These are phyloP conservation scores for Pseudozyma sp. DNA, from an alignment of 1,284 basidiomycete genomes.

Conservation along the genomic window DNA sequence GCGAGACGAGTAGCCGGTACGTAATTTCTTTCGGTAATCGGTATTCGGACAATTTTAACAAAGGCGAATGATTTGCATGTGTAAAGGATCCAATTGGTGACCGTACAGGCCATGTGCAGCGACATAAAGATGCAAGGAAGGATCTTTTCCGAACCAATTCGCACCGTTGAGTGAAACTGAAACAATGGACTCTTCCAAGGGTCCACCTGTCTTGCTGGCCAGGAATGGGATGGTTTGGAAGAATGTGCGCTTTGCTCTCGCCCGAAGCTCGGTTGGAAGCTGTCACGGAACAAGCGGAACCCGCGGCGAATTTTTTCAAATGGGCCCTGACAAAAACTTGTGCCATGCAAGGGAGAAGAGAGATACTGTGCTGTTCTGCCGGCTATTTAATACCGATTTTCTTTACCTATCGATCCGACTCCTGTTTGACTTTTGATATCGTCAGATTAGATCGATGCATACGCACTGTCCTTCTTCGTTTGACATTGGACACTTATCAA, in stretches of 20 bases:
- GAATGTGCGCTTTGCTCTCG: not conserved
- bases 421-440: too few relatives aligned
- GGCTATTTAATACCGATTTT: too few relatives aligned
- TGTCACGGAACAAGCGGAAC: conserved; percentile 11
- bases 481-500: too few relatives aligned
- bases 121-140: not conserved
- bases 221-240: too few relatives aligned
- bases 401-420: too few relatives aligned
- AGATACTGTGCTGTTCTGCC: too few relatives aligned
- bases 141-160: not conserved
- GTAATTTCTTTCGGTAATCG: not conserved
- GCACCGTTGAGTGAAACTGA: not conserved
- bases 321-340: not conserved
- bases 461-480: too few relatives aligned
- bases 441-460: too few relatives aligned
- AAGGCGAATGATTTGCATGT: too few relatives aligned
- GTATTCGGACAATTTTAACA: not conserved
- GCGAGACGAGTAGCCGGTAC: conserved; percentile 1
- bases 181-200: not conserved
- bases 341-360: not conserved
- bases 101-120: conserved; percentile 1
- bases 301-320: conserved; percentile 11
- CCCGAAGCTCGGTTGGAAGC: not conserved
- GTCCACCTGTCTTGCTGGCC: not conserved
- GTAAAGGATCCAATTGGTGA: not conserved